A percentile compares a stretch with the other conserved stretches of the same genome.
Evolutionary conservation across 2,329 filamentous ascomycete species (phyloP).

Genomic region (Biscogniauxia mediterranea): DNA sequence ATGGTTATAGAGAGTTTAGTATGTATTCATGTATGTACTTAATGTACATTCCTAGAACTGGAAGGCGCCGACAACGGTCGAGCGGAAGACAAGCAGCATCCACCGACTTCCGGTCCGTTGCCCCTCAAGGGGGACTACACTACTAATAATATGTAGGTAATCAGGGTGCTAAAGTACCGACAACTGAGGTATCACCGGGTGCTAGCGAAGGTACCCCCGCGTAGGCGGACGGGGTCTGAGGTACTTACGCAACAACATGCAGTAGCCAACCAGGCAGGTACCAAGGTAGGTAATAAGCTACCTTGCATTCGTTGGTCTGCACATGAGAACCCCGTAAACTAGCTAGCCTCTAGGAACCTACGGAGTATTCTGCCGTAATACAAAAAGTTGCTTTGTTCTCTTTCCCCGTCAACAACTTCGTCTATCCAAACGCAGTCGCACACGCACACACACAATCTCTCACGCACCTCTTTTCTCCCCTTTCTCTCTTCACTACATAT

Average conservation of each 20-base stretch:
- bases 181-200: background rate
- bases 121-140: conserved; percentile 9
- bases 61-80: conserved; percentile 21
- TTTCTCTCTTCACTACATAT: background rate
- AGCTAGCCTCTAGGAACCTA: conserved; percentile 12
- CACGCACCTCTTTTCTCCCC: conserved; percentile 13
- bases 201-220: background rate
- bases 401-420: conserved; percentile 9
- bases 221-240: background rate
- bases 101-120: conserved; percentile 12
- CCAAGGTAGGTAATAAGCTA: background rate
- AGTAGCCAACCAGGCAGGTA: background rate
- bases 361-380: conserved; percentile 28
- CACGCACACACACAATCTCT: conserved; percentile 18
- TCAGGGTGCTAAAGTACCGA: conserved; percentile 10
- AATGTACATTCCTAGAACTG: conserved; percentile 4
- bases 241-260: background rate
- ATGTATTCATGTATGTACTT: too few relatives aligned
- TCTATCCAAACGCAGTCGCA: background rate
- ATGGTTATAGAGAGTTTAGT: too few relatives aligned
- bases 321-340: background rate
- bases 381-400: conserved; percentile 20
- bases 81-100: conserved; percentile 24
- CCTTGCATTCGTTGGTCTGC: background rate
- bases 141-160: conserved; percentile 2